phyloP scores from a whole-genome alignment of 2,329 filamentous ascomycete genomes.

The Ophiocordyceps sinensis region DNA sequence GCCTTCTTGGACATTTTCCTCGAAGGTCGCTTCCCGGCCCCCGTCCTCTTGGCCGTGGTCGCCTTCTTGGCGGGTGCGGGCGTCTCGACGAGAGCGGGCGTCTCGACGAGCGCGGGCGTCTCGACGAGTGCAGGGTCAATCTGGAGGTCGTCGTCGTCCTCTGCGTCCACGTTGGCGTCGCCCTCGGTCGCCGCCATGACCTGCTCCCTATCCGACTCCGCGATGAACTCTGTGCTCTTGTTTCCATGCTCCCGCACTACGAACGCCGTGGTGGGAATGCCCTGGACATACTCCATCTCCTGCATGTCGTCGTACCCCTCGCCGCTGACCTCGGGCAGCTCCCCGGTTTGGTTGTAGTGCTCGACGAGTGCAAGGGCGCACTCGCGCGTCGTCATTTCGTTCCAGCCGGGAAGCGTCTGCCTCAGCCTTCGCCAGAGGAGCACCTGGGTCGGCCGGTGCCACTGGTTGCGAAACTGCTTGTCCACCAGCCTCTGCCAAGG shows the following conservation, averaged over 20 bases:
- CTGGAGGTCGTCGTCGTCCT: conserved; percentile 9
- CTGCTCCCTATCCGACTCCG: conserved; percentile 15
- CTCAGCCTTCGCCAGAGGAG: conserved; percentile 25
- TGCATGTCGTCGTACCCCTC: conserved; percentile 15
- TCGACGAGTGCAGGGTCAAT: conserved; percentile 17
- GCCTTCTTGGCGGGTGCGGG: conserved; percentile 9
- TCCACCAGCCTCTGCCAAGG: conserved; percentile 32
- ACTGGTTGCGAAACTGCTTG: conserved; percentile 22
- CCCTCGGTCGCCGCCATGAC: conserved; percentile 4
- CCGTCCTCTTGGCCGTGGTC: conserved; percentile 8
- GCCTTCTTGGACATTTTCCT: too few relatives aligned
- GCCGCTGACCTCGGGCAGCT: conserved; percentile 18
- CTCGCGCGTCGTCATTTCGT: conserved; percentile 17
- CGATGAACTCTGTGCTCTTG: conserved; percentile 14
- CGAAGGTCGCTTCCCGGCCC: too few relatives aligned
- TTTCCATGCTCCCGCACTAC: neutral
- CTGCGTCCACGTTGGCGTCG: conserved; percentile 1
- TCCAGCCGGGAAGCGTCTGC: conserved; percentile 16
- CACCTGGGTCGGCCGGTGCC: conserved; percentile 21
- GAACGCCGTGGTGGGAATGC: conserved; percentile 4
- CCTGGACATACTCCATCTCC: conserved; percentile 17
- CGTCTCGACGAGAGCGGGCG: conserved; percentile 11
- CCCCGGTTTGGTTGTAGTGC: conserved; percentile 17
- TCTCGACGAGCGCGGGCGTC: conserved; percentile 7
- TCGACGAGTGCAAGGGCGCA: conserved; percentile 20